phyloP scores from a whole-genome alignment of 2,329 filamentous ascomycete species.

The Blastomyces gilchristii region DNA sequence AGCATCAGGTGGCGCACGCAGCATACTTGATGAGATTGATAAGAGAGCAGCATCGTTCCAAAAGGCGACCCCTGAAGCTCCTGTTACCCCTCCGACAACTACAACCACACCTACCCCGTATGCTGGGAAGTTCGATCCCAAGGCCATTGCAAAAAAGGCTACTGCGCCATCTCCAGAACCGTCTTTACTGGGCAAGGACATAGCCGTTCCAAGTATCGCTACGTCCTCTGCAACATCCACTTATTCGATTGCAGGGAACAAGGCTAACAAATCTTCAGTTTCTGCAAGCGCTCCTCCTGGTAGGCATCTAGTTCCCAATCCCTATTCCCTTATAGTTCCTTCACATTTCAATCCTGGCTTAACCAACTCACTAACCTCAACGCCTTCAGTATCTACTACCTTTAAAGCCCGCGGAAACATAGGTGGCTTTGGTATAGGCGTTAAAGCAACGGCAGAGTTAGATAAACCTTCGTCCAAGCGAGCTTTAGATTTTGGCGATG shows the following conservation, averaged over 20 bases:
- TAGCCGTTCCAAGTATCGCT: conserved; percentile 40
- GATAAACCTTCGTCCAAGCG: conserved; percentile 61
- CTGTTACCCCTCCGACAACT: conserved; percentile 38
- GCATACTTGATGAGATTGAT: conserved; percentile 62
- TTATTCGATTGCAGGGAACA: conserved; percentile 28
- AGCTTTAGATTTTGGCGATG: conserved; percentile 76
- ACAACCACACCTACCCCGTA: conserved; percentile 48
- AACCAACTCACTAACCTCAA: conserved; percentile 8
- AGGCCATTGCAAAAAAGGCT: conserved; percentile 72
- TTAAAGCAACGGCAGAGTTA: conserved; percentile 53
- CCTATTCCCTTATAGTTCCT: background rate
- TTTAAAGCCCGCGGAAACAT: conserved; percentile 61
- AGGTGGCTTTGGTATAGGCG: conserved; percentile 70
- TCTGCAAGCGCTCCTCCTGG: conserved; percentile 34
- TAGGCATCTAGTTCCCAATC: conserved; percentile 20
- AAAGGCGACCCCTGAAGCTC: conserved; percentile 19
- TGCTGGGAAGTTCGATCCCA: conserved; percentile 75
- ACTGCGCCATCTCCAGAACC: conserved; percentile 48
- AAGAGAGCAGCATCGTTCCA: conserved; percentile 46
- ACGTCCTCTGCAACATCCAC: conserved; percentile 38
- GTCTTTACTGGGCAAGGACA: conserved; percentile 45
- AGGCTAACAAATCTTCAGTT: conserved; percentile 37
- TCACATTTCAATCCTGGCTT: background rate
- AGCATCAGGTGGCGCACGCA: conserved; percentile 54
- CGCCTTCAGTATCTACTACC: conserved; percentile 38